Percentiles rank a stretch among this genome's conserved stretches.
These are phyloP conservation scores for Pseudopithomyces chartarum DNA, from an alignment of 2,329 filamentous ascomycete genomes.

Conservation along the genomic window DNA sequence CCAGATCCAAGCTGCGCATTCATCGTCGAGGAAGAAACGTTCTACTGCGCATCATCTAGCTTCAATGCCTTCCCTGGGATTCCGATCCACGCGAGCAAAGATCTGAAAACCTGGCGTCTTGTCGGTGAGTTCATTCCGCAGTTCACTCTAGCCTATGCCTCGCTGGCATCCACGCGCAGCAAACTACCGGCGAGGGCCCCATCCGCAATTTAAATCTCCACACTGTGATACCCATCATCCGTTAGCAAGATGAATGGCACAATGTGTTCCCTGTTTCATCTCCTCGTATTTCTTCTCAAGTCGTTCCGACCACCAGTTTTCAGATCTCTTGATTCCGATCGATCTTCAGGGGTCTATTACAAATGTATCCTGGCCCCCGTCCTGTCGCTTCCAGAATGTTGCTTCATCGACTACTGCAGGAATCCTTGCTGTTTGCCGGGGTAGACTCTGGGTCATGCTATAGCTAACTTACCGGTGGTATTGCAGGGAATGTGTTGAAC, in stretches of 20 bases:
- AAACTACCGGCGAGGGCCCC: slow-evolving; percentile 6
- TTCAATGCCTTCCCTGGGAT: slow-evolving; percentile 60
- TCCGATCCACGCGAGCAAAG: slow-evolving; percentile 59
- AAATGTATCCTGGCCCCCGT: slow-evolving; percentile 6
- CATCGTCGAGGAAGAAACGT: slow-evolving; percentile 50
- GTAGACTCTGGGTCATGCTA: background rate
- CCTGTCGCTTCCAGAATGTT: slow-evolving; percentile 16
- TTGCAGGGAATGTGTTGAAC: slow-evolving; percentile 39
- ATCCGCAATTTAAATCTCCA: slow-evolving; percentile 3
- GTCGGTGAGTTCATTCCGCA: slow-evolving; percentile 31
- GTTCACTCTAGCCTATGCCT: background rate
- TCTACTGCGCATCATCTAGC: slow-evolving; percentile 59
- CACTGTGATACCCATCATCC: background rate
- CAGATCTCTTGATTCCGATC: slow-evolving; percentile 1
- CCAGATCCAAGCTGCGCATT: slow-evolving; percentile 56
- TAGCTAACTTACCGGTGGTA: background rate
- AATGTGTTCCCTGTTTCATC: slow-evolving; percentile 1
- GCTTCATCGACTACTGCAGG: slow-evolving; percentile 2
- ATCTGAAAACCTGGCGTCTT: slow-evolving; percentile 57
- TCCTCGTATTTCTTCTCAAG: background rate
- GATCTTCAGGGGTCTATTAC: slow-evolving; percentile 13
- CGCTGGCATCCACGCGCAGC: background rate
- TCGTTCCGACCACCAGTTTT: slow-evolving; percentile 4
- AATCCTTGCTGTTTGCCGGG: background rate
- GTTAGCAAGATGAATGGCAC: slow-evolving; percentile 6